These are phyloP conservation scores for Alopecurus myosuroides DNA, from an alignment of 176 grass and related monocot genomes.

Conservation along the genomic window DNA sequence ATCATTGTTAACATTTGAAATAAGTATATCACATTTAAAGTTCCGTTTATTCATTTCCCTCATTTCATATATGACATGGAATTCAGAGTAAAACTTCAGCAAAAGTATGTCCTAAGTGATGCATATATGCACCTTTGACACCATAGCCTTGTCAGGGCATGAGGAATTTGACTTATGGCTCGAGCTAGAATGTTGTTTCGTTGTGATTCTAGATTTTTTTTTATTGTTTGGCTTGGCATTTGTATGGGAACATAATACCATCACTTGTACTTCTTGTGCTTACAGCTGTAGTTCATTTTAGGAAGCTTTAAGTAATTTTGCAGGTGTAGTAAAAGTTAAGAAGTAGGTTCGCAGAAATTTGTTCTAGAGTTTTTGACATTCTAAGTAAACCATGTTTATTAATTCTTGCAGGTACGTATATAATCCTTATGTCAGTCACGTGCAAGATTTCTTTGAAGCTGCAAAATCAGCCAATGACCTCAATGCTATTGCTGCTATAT, in stretches of 20 bases:
- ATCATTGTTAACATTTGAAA: too few species aligned
- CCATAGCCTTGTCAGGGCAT: neutral
- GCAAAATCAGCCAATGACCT: constrained; percentile 87
- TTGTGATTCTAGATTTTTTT: too few species aligned
- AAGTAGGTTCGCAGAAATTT: neutral
- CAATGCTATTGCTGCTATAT: constrained; percentile 75
- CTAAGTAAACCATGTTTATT: constrained; percentile 1
- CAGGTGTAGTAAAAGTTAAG: neutral
- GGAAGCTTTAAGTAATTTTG: neutral
- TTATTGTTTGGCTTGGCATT: neutral
- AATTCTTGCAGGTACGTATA: constrained; percentile 55
- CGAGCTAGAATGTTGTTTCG: neutral
- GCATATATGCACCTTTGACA: too few species aligned
- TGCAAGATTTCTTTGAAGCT: constrained; percentile 83
- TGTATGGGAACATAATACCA: neutral
- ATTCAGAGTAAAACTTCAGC: too few species aligned
- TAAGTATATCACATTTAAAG: too few species aligned
- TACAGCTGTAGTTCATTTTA: neutral
- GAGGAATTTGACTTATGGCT: neutral
- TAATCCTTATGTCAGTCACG: constrained; percentile 54
- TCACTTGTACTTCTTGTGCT: neutral
- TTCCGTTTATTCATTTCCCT: too few species aligned
- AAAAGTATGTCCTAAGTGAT: too few species aligned
- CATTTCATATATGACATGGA: too few species aligned
- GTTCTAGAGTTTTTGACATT: neutral